Percentiles rank a stretch among this genome's conserved stretches.
phyloP scores from a whole-genome alignment of 805 yeast species.

The Cyberlindnera nakhonratchasimensis region DNA sequence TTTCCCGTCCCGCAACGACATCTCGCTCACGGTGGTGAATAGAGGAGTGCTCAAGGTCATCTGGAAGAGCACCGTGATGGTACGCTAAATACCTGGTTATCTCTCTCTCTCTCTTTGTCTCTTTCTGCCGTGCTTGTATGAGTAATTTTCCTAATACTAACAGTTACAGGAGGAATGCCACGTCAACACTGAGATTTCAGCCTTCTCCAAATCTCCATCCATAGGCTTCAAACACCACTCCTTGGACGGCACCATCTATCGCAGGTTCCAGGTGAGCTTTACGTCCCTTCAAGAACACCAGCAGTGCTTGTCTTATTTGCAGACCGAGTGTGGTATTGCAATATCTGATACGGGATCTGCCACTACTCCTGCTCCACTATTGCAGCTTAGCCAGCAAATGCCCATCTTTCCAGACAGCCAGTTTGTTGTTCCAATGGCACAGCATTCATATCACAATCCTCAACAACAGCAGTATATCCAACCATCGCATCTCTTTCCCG shows the following conservation, averaged over 20 bases:
- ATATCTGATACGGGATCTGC: background rate
- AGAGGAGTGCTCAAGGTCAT: slow-evolving; percentile 12
- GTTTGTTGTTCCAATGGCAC: slow-evolving; percentile 2
- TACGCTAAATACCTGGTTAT: slow-evolving; percentile 6
- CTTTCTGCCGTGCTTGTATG: too few relatives aligned
- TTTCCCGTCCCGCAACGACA: slow-evolving; percentile 25
- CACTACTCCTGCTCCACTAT: too few relatives aligned
- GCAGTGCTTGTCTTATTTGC: slow-evolving; percentile 6
- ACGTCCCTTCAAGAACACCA: slow-evolving; percentile 6
- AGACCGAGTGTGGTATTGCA: slow-evolving; percentile 2
- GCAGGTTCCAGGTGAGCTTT: slow-evolving; percentile 13
- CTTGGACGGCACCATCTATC: background rate
- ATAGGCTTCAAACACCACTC: slow-evolving; percentile 21
- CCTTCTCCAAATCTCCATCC: slow-evolving; percentile 23
- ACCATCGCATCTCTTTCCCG: background rate
- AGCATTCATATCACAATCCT: too few relatives aligned
- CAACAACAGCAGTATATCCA: too few relatives aligned
- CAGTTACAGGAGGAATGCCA: slow-evolving; percentile 13
- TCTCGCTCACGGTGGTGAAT: slow-evolving; percentile 12
- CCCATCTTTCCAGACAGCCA: too few relatives aligned
- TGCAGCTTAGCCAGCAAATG: too few relatives aligned
- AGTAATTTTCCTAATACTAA: background rate
- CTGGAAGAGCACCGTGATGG: slow-evolving; percentile 22
- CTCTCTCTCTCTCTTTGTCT: too few relatives aligned
- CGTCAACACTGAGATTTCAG: background rate